These are phyloP conservation scores for Dictyostelium intermedium DNA, from an alignment of 78 protist species.

Conservation along the genomic window DNA sequence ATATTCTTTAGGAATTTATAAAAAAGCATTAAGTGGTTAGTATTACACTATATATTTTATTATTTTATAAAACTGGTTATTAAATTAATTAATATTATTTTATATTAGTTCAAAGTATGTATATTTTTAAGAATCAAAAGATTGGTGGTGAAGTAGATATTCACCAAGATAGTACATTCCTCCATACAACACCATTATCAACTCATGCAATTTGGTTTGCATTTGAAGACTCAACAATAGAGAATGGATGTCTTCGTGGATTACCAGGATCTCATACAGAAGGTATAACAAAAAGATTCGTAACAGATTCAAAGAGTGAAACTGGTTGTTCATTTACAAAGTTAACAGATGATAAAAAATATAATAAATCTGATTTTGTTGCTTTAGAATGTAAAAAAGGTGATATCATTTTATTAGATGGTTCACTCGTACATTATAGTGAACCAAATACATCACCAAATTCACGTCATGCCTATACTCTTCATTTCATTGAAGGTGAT, in stretches of 20 bases:
- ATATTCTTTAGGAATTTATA: slow-evolving; percentile 27
- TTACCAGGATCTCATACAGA: slow-evolving; percentile 82
- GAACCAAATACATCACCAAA: slow-evolving; percentile 49
- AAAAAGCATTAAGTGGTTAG: slow-evolving; percentile 29
- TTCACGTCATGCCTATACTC: slow-evolving; percentile 69
- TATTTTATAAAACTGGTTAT: no score
- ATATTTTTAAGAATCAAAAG: slow-evolving; percentile 83
- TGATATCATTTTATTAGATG: slow-evolving; percentile 36
- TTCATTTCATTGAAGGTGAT: slow-evolving; percentile 76
- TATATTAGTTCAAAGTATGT: slow-evolving; percentile 87
- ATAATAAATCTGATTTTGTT: slow-evolving; percentile 26
- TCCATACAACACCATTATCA: slow-evolving; percentile 75
- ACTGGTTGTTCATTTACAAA: background rate
- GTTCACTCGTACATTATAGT: slow-evolving; percentile 46
- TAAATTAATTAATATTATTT: no score
- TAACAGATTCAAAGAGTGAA: background rate
- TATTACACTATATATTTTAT: background rate
- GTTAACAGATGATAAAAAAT: background rate
- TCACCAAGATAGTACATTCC: slow-evolving; percentile 86
- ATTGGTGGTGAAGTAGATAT: slow-evolving; percentile 85
- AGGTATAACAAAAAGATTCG: slow-evolving; percentile 56
- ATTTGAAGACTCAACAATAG: slow-evolving; percentile 64
- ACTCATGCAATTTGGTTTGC: slow-evolving; percentile 79
- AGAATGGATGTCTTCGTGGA: slow-evolving; percentile 74
- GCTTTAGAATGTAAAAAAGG: slow-evolving; percentile 77